Conservation (phyloP, 208 protist species). For the Jaenimonas drosophilae region DNA sequence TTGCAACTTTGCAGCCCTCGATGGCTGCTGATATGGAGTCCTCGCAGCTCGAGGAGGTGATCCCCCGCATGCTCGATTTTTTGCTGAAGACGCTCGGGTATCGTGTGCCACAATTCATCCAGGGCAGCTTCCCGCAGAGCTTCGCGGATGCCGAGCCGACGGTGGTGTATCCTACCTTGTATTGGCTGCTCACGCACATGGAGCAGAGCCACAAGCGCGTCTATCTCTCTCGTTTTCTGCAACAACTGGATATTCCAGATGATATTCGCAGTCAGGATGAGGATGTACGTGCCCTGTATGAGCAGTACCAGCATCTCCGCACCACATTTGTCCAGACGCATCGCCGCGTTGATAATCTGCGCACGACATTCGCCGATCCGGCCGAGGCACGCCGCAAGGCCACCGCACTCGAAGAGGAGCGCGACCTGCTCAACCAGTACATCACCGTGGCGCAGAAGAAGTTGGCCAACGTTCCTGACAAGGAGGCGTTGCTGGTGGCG, state of each 20-base stretch:
- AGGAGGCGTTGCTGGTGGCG: constrained; percentile 69
- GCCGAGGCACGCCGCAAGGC: constrained; percentile 64
- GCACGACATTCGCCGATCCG: constrained; percentile 60
- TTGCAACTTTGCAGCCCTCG: constrained; percentile 53
- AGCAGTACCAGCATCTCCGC: constrained; percentile 78
- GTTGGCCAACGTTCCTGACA: constrained; percentile 47
- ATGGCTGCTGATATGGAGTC: constrained; percentile 55
- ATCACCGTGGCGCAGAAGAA: constrained; percentile 70
- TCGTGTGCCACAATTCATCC: constrained; percentile 53
- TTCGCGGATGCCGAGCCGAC: constrained; percentile 68
- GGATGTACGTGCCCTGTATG: constrained; percentile 72
- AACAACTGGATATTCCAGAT: constrained; percentile 78
- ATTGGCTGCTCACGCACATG: constrained; percentile 87
- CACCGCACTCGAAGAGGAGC: constrained; percentile 64
- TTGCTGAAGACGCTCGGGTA: constrained; percentile 78
- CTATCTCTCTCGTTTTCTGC: constrained; percentile 82
- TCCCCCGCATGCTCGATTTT: constrained; percentile 70
- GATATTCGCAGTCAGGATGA: constrained; percentile 81
- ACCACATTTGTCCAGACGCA: constrained; percentile 77
- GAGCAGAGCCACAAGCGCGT: constrained; percentile 83
- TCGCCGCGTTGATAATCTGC: constrained; percentile 66
- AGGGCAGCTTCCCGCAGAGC: constrained; percentile 59
- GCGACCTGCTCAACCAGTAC: constrained; percentile 54
- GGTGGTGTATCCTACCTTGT: constrained; percentile 82
- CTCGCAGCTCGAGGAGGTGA: constrained; percentile 24